A percentile compares a stretch with the other conserved stretches of the same genome.
Conservation (phyloP, 1,284 basidiomycete genomes). For the Tetrapyrgos nigripes region DNA sequence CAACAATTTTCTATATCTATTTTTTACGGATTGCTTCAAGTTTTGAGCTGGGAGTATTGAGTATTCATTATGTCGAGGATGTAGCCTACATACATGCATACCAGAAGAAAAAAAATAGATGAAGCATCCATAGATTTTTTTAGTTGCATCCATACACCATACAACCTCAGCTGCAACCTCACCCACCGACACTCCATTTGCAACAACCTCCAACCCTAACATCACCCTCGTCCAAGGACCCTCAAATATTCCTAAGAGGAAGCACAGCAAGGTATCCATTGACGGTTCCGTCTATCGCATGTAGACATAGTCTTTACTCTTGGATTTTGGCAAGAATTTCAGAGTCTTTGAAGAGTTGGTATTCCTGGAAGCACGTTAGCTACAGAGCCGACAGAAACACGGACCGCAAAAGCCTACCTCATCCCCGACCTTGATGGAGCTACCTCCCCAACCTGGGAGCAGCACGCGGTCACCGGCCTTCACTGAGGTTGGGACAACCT, state of each 20-base stretch:
- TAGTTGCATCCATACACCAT: background rate
- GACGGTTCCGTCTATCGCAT: background rate
- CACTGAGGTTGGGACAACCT: constrained; percentile 80
- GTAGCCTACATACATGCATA: background rate
- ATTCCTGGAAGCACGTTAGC: constrained; percentile 68
- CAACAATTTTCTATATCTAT: background rate
- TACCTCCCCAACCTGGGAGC: constrained; percentile 96
- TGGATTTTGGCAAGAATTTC: constrained; percentile 98
- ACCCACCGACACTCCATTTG: background rate
- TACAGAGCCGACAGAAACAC: background rate
- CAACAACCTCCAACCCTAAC: background rate
- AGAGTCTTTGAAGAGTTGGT: constrained; percentile 92
- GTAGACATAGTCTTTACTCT: constrained; percentile 63
- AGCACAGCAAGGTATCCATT: background rate
- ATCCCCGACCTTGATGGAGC: constrained; percentile 95
- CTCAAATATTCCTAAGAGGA: background rate
- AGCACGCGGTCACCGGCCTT: constrained; percentile 93
- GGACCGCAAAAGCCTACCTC: constrained; percentile 56
- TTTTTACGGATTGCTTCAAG: background rate
- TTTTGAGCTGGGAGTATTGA: background rate
- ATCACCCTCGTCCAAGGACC: background rate
- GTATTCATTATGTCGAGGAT: background rate
- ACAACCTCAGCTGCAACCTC: background rate
- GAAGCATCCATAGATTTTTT: background rate
- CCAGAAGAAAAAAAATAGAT: background rate